These are phyloP conservation scores for Kluyveromyces wickerhamii DNA, from an alignment of 805 yeast species.

Conservation along the genomic window DNA sequence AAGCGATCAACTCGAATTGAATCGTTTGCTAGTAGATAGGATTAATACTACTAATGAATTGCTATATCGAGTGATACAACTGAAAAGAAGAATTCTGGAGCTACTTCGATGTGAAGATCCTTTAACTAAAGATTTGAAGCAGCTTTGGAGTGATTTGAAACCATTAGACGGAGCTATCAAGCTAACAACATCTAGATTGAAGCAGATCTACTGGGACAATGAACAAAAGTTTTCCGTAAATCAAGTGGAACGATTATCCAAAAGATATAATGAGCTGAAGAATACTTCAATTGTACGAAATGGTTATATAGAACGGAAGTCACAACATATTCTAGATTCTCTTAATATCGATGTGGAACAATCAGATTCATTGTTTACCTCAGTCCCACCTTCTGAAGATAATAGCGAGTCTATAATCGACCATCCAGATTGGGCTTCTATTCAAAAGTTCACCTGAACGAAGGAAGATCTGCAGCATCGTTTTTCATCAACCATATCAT, in stretches of 20 bases:
- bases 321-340: conserved; percentile 1
- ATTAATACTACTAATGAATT: conserved; percentile 11
- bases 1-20: conserved; percentile 15
- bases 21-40: conserved; percentile 14
- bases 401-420: background rate
- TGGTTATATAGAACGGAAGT: conserved; percentile 4
- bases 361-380: background rate
- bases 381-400: background rate
- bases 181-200: conserved; percentile 19
- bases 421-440: conserved; percentile 7
- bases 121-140: conserved; percentile 7
- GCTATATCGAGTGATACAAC: conserved; percentile 19
- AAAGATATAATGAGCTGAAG: conserved; percentile 3
- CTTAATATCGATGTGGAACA: background rate
- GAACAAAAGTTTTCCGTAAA: conserved; percentile 23
- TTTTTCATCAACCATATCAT: too few relatives aligned
- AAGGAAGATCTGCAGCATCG: too few relatives aligned
- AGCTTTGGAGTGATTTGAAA: conserved; percentile 15
- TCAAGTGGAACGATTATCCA: conserved; percentile 9
- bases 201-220: conserved; percentile 20
- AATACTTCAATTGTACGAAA: conserved; percentile 6
- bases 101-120: conserved; percentile 10
- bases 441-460: conserved; percentile 3
- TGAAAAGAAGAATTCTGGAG: conserved; percentile 12
- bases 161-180: conserved; percentile 26